Base-by-base conservation (phyloP, 768 basidiomycete species). In the Mycena vulgaris region DNA sequence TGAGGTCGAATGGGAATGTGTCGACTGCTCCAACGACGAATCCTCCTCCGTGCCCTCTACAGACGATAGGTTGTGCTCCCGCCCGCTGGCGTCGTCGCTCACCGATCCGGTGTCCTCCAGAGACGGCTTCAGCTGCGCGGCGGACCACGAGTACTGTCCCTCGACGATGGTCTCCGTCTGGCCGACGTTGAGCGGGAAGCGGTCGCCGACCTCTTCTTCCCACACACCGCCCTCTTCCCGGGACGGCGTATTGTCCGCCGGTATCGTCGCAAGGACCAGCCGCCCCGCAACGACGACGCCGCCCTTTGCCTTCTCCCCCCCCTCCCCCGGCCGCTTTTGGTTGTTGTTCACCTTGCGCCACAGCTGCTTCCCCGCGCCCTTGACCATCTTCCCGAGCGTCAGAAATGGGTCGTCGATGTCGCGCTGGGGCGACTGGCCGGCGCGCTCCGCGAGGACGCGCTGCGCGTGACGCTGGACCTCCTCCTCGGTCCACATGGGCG, bases 291-390 rank as follows among this genome's bases (percentile, higher is more conserved):
- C 72, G 39, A 67, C 72, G 58, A 75, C 70, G 37, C 72, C 67
- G 21, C 49, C 66, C 25, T 63, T 33, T 25, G 70, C 68, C 51
- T 35, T 25, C 53, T 66, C 75, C 66, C 62, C 48, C 48, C 10
- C 52, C 31, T 39, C 39, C 13, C 60, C 76, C 55, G 76, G 75
- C 57, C 82, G 77, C 77, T 82, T n/a, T n/a, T n/a, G n/a, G n/a
- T n/a, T 86, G 53, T 78, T 69, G 62, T 84, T 84, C 59, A 89
- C 79, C 75, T 82, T 86, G 75, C 78, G 84, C 89, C 89, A 90
- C 31, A 90, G 71, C 47, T 80, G 74, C 45, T 80, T 84, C 76
- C 89, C 83, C 21, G 87, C 84, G 37, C 77, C 87, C 76, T 86
- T 89, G 64, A 90, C 78, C 68, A 88, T 78, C 79, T 78, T 86